These are phyloP conservation scores for Monilinia fructigena DNA, from an alignment of 2,329 filamentous ascomycete species.

Conservation along the genomic window DNA sequence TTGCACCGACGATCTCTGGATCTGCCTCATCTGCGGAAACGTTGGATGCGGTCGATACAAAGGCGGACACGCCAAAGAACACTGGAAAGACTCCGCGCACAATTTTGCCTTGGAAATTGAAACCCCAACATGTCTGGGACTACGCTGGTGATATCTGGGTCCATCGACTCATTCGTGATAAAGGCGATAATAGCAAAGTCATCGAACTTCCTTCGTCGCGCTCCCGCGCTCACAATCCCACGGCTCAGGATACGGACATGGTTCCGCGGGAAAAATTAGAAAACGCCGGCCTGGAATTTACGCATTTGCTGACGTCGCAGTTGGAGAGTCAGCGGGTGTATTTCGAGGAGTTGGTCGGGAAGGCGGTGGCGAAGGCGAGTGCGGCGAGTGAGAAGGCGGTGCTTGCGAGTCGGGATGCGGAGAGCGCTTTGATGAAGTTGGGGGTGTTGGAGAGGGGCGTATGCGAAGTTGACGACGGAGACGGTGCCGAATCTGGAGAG, in stretches of 20 bases:
- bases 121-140: constrained; percentile 96
- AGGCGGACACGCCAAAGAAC: constrained; percentile 85
- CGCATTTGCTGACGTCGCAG: constrained; percentile 87
- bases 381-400: constrained; percentile 69
- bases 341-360: constrained; percentile 88
- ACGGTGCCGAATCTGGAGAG: constrained; percentile 69
- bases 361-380: constrained; percentile 84
- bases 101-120: constrained; percentile 90
- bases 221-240: constrained; percentile 15
- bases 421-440: constrained; percentile 51
- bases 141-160: constrained; percentile 96
- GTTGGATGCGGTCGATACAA: constrained; percentile 95
- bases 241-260: constrained; percentile 55
- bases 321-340: constrained; percentile 90
- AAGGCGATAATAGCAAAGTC: constrained; percentile 79
- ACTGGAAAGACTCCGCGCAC: constrained; percentile 87
- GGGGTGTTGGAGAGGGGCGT: constrained; percentile 52
- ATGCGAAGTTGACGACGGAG: constrained; percentile 49
- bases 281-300: constrained; percentile 89
- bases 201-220: constrained; percentile 71
- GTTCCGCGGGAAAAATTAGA: constrained; percentile 69
- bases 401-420: constrained; percentile 53
- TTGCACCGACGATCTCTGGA: constrained; percentile 81
- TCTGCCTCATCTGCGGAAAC: constrained; percentile 89
- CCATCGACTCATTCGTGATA: constrained; percentile 89